Base-by-base conservation (phyloP, 2,329 filamentous ascomycete genomes). In the Pestalotiopsis sp. region DNA sequence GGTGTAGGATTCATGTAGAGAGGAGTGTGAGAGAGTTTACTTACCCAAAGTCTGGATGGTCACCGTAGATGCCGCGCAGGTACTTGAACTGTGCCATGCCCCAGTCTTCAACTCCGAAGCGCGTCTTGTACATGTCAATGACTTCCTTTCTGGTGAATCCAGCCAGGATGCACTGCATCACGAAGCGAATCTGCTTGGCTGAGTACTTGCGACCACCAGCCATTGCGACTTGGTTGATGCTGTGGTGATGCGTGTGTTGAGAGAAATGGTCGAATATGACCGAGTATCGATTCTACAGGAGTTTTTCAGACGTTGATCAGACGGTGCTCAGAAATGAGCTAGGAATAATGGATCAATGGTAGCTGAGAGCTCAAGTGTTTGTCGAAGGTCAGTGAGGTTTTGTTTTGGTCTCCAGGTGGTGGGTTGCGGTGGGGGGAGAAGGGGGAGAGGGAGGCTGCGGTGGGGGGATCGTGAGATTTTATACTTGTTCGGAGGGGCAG, bases 141-240 rank as follows among this genome's bases (percentile, higher is more conserved):
- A 67, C 68, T 7, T 72, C 52, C 0, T 69, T 65, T 2, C 65
- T 68, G 4, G 67, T 25, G 13, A 67, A 63, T 7, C 59, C 68
- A 1, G 56, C 31, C 31, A 69, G 23, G 25, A 66, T 65, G 7
- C 66, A 36, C 7, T 72, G 68, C 13, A 74, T 65, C 23, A 73
- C 61, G 52, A 74, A 74, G 38, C 67, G 20, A 38, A 75, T 74
- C 68, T 73, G 68, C 27, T 71, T 69, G 17, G 71, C 61, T 6
- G 69, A 70, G 61, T 74, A 74, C 20, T 71, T 71, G 27, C 69
- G 70, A 4, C 68, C 70, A 25, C 71, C 70, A 31, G 58, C 61
- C 68, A 70, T 71, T 4, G 57, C 58, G 52, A 17, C 41, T 66
- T 36, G 31, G 31, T 36, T 36, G 31, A 6, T n/a, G 14, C 7